phyloP scores from a whole-genome alignment of 2,329 filamentous ascomycete species.

The Alternaria gansuensis region DNA sequence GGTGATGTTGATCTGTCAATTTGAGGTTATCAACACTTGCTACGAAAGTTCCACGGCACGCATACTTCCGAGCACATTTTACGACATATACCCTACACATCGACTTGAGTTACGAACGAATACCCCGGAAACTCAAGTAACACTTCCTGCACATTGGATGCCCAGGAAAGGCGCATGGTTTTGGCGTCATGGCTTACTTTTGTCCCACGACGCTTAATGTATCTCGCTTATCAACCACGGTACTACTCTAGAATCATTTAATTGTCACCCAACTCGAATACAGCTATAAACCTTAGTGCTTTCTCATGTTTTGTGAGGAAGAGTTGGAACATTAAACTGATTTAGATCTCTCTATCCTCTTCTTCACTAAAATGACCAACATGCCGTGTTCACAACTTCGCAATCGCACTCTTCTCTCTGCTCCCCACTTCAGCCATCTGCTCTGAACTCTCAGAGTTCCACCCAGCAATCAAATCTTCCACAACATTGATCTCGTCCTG shows the following conservation, averaged over 20 bases:
- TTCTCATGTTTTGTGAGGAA: not conserved
- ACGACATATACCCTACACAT: not conserved
- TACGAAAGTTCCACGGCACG: not conserved
- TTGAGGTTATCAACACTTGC: not conserved
- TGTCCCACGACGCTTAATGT: not conserved
- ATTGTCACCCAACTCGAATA: not conserved
- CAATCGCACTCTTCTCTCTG: not conserved
- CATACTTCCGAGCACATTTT: not conserved
- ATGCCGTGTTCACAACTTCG: constrained; percentile 14
- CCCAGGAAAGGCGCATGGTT: not conserved
- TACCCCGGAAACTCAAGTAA: not conserved
- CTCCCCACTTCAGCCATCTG: constrained; percentile 22
- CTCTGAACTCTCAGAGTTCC: constrained; percentile 28
- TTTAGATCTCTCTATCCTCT: not conserved
- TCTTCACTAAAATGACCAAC: not conserved
- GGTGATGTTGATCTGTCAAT: constrained; percentile 4
- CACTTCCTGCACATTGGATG: constrained; percentile 2
- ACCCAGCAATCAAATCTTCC: constrained; percentile 48
- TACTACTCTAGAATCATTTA: not conserved
- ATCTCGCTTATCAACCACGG: not conserved
- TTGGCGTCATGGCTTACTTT: constrained; percentile 4
- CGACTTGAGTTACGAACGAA: not conserved
- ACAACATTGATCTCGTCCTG: constrained; percentile 48
- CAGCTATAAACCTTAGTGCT: not conserved
- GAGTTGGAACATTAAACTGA: not conserved